These are phyloP conservation scores for Mucor racemosus DNA, from an alignment of 371 early-diverging fungal species.

Conservation along the genomic window DNA sequence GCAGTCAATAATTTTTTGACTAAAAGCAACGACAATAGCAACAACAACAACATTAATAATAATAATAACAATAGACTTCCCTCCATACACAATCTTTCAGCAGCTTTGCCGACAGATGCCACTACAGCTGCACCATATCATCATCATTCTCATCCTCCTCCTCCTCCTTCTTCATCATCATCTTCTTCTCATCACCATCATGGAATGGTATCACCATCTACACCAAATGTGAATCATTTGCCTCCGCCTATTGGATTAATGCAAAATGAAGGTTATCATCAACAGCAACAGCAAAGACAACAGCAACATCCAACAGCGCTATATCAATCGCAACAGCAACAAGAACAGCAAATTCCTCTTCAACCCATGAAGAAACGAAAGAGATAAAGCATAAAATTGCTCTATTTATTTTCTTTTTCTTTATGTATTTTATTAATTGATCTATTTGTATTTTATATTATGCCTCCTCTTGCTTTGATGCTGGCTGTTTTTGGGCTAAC, in stretches of 20 bases:
- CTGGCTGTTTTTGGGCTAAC: too few relatives aligned
- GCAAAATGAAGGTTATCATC: constrained; percentile 25
- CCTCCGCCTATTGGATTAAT: constrained; percentile 6
- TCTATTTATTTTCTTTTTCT: neutral
- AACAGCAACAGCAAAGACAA: constrained; percentile 10
- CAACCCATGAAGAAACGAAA: constrained; percentile 35
- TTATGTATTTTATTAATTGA: neutral
- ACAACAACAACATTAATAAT: neutral
- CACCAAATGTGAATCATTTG: constrained; percentile 5
- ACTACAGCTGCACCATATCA: neutral
- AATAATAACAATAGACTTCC: constrained; percentile 28
- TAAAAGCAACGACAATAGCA: constrained; percentile 17
- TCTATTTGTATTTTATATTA: neutral
- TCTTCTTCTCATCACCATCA: neutral
- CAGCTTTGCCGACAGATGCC: constrained; percentile 22
- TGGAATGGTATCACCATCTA: neutral
- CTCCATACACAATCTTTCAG: constrained; percentile 44
- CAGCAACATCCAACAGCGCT: constrained; percentile 13
- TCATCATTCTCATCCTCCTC: neutral
- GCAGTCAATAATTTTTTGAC: constrained; percentile 31
- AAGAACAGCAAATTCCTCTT: constrained; percentile 13
- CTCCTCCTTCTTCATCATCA: neutral
- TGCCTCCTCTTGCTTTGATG: neutral
- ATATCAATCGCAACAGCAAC: constrained; percentile 12
- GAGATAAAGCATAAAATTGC: constrained; percentile 9